phyloP scores from a whole-genome alignment of 306 rosid species.

The Mimosa pudica region DNA sequence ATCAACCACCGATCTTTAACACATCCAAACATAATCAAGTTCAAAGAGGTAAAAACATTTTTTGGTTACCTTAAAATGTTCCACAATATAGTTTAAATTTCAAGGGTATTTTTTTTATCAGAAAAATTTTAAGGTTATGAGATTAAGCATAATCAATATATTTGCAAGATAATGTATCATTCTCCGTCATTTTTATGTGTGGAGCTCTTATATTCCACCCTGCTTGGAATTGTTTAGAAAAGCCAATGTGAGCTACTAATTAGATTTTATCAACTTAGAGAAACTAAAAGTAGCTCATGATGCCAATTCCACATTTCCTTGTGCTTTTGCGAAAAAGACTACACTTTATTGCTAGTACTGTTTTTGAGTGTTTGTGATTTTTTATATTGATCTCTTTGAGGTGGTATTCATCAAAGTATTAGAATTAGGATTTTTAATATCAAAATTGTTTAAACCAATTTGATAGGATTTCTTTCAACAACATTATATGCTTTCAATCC shows the following conservation, averaged over 20 bases:
- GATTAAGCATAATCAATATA: background rate
- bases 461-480: too few species aligned
- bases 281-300: background rate
- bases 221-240: conserved; percentile 23
- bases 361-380: conserved; percentile 2
- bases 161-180: background rate
- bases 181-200: conserved; percentile 29
- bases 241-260: conserved; percentile 11
- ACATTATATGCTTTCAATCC: too few species aligned
- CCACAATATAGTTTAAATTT: background rate
- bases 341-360: conserved; percentile 15
- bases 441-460: too few species aligned
- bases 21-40: conserved; percentile 96
- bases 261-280: background rate
- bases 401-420: conserved; percentile 14
- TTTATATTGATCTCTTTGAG: conserved; percentile 19
- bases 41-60: conserved; percentile 77
- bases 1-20: conserved; percentile 86
- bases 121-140: background rate
- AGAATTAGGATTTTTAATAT: background rate
- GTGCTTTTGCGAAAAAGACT: conserved; percentile 11
- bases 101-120: background rate
- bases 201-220: conserved; percentile 2
- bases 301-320: background rate
- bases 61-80: conserved; percentile 10